Evolutionary conservation across 805 yeast genomes (phyloP), one percentile per base, ranked within the genome.

Genomic region (Cyberlindnera sargentensis): DNA sequence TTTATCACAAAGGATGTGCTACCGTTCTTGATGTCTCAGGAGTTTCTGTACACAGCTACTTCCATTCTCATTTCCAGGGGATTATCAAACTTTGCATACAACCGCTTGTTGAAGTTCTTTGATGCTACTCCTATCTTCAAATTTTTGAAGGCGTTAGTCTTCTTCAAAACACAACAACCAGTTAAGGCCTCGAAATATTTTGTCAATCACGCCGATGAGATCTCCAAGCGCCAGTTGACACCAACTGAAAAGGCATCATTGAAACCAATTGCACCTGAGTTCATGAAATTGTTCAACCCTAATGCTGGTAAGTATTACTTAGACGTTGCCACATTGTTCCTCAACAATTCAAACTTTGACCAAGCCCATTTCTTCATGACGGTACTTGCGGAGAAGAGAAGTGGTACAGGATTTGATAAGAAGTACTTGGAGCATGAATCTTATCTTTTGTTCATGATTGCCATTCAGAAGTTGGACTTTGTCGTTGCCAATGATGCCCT

Each of bases 271-370:
- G 41, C 54, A 40, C 8, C 30, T 28, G 56, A 53, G 28, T 47
- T 47, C 57, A 25, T 41, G 26, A 48, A 47, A 8, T 48, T 67
- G 23, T 60, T 64, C 36, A 57, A 62, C 6, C 40, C 56, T 2
- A 59, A 68, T 5, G 45, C 62, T 31, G 53, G 64, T 11, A 64
- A 61, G 38, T 73, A 65, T 47, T 70, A 62, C 50, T 58, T 62
- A 38, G 68, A 66, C 32, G 47, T 70, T 32, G 54, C 75, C 8
- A 51, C 59, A 4, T 32, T 72, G 36, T 71, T 71, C 49, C 58
- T 63, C 35, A 55, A 63, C 24, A 49, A 54, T 28, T 52, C 55
- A 3, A 47, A 52, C 4, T 65, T 62, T 43, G 46, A 52, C 11
- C 48, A 56, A 11, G 73, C 78, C 0, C 56, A 71, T 31, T 57